Evolutionary conservation across 441 rosid genomes (phyloP), one percentile per base, ranked within the genome.

Genomic region (Metrosideros polymorpha): DNA sequence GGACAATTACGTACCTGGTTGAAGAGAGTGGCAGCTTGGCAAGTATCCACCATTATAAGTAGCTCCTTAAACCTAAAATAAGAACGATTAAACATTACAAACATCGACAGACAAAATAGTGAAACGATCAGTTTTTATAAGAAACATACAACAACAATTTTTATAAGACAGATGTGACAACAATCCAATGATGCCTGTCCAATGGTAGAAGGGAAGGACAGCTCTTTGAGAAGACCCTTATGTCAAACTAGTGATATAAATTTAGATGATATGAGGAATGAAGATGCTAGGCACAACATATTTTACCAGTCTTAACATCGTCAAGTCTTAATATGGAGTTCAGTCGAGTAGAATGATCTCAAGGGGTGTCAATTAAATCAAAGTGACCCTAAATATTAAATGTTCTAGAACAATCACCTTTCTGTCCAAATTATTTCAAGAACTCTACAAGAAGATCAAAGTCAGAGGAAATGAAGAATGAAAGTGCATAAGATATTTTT

Each of bases 11-110:
- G 84, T 83, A 97, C 99, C 98, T 98, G 99, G 87, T 94, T 93
- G 88, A 98, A 98, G 87, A 98, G 97, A 89, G 99, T 98, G 86
- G 99, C 95, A 84, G 99, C 99, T 93, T 98, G 99, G 90, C 99
- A 98, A 86, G 98, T 98, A 89, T 98, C 99, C 91, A 95, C 98
- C 99, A 98, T 95, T 91, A 98, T 94, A 90, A 95, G 88, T 90
- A 98, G 91, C 92, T 98, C 99, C 95, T 98, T 98, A 90, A 98
- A 98, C 93, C 98, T 95, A 84, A 83, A 85, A 42, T 43, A 24
- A 19, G 55, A 54, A 85, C 0, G 2, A 79, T 42, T 55, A 42
- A 45, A 50, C 61, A 43, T 24, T 24, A 61, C 6, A 45, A 45
- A 63, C 77, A 61, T 27, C 7, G 1, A 18, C 32, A 61, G 53